Base-by-base conservation (phyloP, 345 rosid species). In the Eutrema yunnanense region DNA sequence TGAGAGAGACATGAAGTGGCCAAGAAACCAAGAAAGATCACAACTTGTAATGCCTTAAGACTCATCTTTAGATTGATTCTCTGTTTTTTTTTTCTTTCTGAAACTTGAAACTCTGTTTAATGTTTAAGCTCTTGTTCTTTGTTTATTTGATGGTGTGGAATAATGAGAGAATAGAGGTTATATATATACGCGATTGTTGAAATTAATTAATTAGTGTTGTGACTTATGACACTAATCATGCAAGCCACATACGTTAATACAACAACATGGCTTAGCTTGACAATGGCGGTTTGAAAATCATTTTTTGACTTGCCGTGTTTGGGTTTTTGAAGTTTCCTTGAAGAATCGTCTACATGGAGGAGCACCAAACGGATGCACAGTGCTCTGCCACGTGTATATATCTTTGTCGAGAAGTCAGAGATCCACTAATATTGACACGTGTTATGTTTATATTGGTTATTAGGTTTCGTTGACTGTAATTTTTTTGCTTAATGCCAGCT, bases 1-100 rank as follows among this genome's bases (percentile, higher is more conserved):
- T 90, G 98, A 12, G 92, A 86, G 74, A 82, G 43, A 81, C 89
- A 86, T 0, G 96, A 83, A 9, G 86, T 84, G 55, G 85, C 89
- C 78, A 92, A 69, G 63, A 92, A 86, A 71, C 88, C 85, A 22
- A 92, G 73, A 73, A 89, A 59, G 65, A 89, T 48, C 69, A 89
- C 59, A 32, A 80, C 83, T 70, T 86, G 81, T 27, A 83, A 44
- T 66, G 82, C 69, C 34, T 81, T 71, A 12, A 63, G 63, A 80
- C 56, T 77, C 97, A 92, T 89, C 64, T 42, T 70, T 59, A 30
- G 43, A 19, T 44, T 55, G 52, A 14, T 12, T 26, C 4, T 50
- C 4, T 11, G 30, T 5, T 27, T 22, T 22, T 27, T 22, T 22
- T 22, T 22, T 22, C 26, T 57, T 34, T 73, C 5, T 53, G 61